Base-by-base conservation (phyloP, 106 monocot genomes). In the Apostasia ramifera region DNA sequence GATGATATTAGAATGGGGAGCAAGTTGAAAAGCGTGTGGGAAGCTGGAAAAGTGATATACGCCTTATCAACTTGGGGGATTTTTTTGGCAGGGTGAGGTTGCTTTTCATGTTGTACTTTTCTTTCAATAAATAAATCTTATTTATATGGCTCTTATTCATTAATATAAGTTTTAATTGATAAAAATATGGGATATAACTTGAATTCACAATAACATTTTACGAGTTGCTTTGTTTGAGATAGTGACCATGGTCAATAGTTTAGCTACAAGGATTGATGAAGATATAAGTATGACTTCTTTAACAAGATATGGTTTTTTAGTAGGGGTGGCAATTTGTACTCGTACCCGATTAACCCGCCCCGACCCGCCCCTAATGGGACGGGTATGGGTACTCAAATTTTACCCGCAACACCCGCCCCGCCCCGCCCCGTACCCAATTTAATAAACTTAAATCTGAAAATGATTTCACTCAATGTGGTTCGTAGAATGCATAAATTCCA, bases 1-100 rank as follows among this genome's bases (percentile, higher is more conserved):
- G 77, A 66, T 59, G 80, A 72, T 52, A 74, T 88, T 44, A 84
- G 82, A 65, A 80, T 76, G 49, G 73, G 79, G 71, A 74, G 68
- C 44, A 84, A 73, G 80, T 67, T 83, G 78, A 86, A 62, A 75
- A 78, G 67, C 59, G 46, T 91, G 12, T 95, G 91, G 95, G 88
- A 91, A 76, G 95, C 88, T 79, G 91, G 83, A 61, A 88, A 88
- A 70, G 11, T 91, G 7, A 80, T 91, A 55, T 91, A 95, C 73
- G 44, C 80, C 15, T 63, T 95, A 55, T 83, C 88, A 66, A 86
- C 85, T 1, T 91, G 85, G 88, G 95, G 91, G 55, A 74, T 95
- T 68, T 77, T 82, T 78, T 71, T 95, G 15, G 81, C 83, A 38
- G 91, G 86, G 95, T 95, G 79, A 91, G 79, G 37, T 43, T 41